Evolutionary conservation across 345 rosid species (phyloP).

Genomic region (Xanthoceras sorbifolium): DNA sequence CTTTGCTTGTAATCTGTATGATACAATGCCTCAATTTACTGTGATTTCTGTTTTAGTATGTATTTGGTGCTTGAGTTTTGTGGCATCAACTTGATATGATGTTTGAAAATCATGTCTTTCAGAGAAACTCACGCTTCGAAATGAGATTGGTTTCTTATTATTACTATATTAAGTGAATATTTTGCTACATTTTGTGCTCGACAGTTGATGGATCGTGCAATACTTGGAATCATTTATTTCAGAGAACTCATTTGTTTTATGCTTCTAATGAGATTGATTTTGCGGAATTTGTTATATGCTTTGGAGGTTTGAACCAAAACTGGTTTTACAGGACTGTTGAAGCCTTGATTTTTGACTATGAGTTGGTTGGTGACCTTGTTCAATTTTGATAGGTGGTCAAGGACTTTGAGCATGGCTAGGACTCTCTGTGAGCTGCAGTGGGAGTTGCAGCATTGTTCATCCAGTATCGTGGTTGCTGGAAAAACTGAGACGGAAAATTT

Average conservation of each 20-base stretch:
- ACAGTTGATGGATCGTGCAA: too few species aligned
- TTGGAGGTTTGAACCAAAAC: not conserved
- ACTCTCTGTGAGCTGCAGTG: conserved; percentile 53
- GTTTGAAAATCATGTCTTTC: too few species aligned
- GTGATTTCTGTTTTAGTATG: not conserved
- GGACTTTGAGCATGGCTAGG: conserved; percentile 56
- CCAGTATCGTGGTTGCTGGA: conserved; percentile 13
- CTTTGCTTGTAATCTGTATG: conserved; percentile 2
- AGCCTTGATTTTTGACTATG: not conserved
- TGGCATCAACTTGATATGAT: too few species aligned
- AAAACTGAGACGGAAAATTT: conserved; percentile 9
- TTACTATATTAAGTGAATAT: too few species aligned
- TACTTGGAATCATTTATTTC: too few species aligned
- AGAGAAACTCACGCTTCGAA: too few species aligned
- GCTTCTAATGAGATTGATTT: not conserved
- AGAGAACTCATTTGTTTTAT: too few species aligned
- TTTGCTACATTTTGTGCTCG: too few species aligned
- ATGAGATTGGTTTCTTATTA: too few species aligned
- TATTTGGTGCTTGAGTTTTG: too few species aligned
- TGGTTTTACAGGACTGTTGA: conserved; percentile 22
- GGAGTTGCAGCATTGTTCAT: conserved; percentile 33
- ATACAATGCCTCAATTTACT: not conserved
- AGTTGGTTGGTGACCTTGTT: not conserved
- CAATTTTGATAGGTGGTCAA: conserved; percentile 43
- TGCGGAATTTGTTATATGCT: not conserved